Conservation (phyloP, 495 filamentous ascomycete genomes). For the Hyaloscypha hepaticicola region DNA sequence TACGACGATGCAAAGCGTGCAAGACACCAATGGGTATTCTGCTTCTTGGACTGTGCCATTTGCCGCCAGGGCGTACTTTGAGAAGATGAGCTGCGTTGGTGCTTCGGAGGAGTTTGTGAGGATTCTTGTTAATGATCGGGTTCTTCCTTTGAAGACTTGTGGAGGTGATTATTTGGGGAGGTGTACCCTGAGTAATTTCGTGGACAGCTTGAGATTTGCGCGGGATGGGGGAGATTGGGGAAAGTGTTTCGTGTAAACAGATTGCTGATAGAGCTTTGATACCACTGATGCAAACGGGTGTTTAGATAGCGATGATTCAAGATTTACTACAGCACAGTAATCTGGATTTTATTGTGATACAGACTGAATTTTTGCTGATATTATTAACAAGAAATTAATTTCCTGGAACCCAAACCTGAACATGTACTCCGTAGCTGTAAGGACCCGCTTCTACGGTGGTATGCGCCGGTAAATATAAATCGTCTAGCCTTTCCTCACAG, state of each 20-base stretch:
- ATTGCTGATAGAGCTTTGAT: slow-evolving; percentile 27
- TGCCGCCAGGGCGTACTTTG: slow-evolving; percentile 71
- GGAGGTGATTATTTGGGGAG: slow-evolving; percentile 62
- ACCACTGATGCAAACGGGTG: too few relatives aligned
- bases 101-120: slow-evolving; percentile 61
- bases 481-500: background rate
- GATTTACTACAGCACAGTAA: background rate
- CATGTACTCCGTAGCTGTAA: background rate
- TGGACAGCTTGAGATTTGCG: slow-evolving; percentile 71
- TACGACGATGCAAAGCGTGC: slow-evolving; percentile 45
- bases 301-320: background rate
- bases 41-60: slow-evolving; percentile 80
- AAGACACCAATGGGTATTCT: slow-evolving; percentile 52
- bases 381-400: background rate
- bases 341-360: background rate
- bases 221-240: slow-evolving; percentile 68
- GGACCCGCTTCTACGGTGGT: background rate
- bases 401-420: background rate
- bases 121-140: slow-evolving; percentile 78
- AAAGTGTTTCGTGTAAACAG: slow-evolving; percentile 53
- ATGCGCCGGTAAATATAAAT: background rate
- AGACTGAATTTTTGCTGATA: background rate
- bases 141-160: slow-evolving; percentile 68
- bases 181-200: slow-evolving; percentile 63
- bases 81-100: slow-evolving; percentile 71